phyloP scores from a whole-genome alignment of 257 asterid genomes.

The Nicotiana tabacum region DNA sequence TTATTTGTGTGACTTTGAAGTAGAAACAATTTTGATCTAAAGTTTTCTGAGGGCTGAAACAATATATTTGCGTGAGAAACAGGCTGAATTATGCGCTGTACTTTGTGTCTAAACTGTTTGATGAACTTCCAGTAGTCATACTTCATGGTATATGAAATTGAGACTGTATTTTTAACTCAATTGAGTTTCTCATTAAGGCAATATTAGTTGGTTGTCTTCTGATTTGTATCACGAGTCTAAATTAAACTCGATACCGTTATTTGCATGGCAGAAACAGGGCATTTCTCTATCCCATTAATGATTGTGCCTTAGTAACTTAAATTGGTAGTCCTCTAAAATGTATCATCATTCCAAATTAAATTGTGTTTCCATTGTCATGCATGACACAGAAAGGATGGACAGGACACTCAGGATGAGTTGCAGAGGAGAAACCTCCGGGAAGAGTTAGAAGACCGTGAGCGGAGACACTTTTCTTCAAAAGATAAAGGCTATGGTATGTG shows the following conservation, averaged over 20 bases:
- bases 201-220: not conserved
- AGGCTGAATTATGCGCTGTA: not conserved
- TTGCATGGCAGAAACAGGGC: not conserved
- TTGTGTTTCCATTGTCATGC: not conserved
- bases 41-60: not conserved
- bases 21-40: not conserved
- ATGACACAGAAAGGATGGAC: slow-evolving; percentile 64
- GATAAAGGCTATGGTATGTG: slow-evolving; percentile 35
- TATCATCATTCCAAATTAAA: not conserved
- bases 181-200: not conserved
- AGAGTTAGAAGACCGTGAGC: slow-evolving; percentile 77
- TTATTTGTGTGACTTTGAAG: not conserved
- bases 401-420: slow-evolving; percentile 76
- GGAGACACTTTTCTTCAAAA: slow-evolving; percentile 68
- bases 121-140: not conserved
- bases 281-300: not conserved
- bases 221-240: not conserved
- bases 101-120: not conserved
- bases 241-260: not conserved
- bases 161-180: not conserved
- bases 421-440: slow-evolving; percentile 69
- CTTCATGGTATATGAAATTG: not conserved
- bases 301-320: not conserved
- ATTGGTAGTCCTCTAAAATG: not conserved
- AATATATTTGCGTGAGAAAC: not conserved